A percentile compares a stretch with the other conserved stretches of the same genome.
phyloP scores from a whole-genome alignment of 139 green algal species.

The Deuterostichococcus epilithicus region DNA sequence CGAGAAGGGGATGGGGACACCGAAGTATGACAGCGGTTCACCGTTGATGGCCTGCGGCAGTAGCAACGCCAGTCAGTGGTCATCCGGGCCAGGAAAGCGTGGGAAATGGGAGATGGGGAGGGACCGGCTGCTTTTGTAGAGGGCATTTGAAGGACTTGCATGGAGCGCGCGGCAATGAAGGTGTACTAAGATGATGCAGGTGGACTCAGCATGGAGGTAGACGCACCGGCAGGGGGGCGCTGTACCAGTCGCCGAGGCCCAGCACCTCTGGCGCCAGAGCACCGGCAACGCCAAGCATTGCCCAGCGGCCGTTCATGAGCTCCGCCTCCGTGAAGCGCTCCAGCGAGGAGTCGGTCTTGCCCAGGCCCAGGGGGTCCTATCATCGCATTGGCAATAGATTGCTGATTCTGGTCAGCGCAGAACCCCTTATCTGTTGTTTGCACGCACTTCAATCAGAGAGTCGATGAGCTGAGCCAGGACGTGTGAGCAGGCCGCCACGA shows the following conservation, averaged over 20 bases:
- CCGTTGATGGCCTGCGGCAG: conserved; percentile 59
- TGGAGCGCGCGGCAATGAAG: background rate
- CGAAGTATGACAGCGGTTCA: conserved; percentile 71
- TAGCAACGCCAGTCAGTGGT: too few species aligned
- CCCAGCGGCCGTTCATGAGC: conserved; percentile 49
- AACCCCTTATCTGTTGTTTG: background rate
- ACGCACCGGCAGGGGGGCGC: background rate
- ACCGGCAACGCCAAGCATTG: conserved; percentile 55
- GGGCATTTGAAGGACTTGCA: background rate
- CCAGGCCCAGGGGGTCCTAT: conserved; percentile 94
- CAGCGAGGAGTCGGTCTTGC: conserved; percentile 7
- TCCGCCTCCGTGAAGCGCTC: conserved; percentile 55
- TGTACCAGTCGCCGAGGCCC: background rate
- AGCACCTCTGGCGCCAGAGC: conserved; percentile 59
- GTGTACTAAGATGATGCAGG: background rate
- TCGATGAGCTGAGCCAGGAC: background rate
- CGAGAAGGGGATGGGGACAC: conserved; percentile 72
- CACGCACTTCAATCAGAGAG: background rate
- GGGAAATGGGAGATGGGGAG: background rate
- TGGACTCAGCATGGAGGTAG: background rate
- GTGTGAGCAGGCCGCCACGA: background rate
- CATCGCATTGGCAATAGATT: conserved; percentile 6
- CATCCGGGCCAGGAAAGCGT: background rate
- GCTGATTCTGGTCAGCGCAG: background rate
- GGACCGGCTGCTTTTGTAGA: background rate